A percentile compares a stretch with the other conserved stretches of the same genome.
Conservation (phyloP, 2,329 filamentous ascomycete species). For the Aspergillus calidoustus region DNA sequence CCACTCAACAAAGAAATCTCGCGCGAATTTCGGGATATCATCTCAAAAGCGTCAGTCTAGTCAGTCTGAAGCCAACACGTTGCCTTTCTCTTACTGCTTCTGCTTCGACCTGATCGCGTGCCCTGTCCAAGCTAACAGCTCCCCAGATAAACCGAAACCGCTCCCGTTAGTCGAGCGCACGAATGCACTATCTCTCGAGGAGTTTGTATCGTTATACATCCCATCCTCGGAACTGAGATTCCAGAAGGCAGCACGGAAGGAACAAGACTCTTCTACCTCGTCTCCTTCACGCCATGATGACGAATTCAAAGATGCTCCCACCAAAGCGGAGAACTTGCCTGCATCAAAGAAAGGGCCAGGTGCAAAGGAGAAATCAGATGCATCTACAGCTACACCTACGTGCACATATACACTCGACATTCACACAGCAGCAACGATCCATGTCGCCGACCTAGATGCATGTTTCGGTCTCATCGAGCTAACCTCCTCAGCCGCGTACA, state of each 20-base stretch:
- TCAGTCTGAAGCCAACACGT: background rate
- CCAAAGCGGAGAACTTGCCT: background rate
- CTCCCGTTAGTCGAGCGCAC: constrained; percentile 47
- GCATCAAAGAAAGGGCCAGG: too few species aligned
- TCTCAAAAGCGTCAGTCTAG: background rate
- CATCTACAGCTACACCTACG: background rate
- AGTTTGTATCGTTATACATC: constrained; percentile 46
- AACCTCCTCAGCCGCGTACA: constrained; percentile 60
- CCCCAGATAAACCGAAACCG: constrained; percentile 19
- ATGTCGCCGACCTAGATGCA: constrained; percentile 46
- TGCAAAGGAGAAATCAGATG: background rate
- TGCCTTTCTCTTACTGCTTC: background rate
- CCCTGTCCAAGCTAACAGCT: background rate
- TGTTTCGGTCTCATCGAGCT: constrained; percentile 59
- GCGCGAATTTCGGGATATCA: background rate
- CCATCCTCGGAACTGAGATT: constrained; percentile 19
- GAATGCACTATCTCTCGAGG: constrained; percentile 44
- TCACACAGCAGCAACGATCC: constrained; percentile 44
- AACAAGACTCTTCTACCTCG: background rate
- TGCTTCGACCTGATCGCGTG: too few species aligned
- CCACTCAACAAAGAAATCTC: background rate
- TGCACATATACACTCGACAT: constrained; percentile 29
- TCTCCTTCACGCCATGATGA: background rate
- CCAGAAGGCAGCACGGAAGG: background rate
- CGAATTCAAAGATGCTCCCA: background rate